A percentile compares a stretch with the other conserved stretches of the same genome.
Conservation (phyloP, 2,329 filamentous ascomycete genomes). For the Parascedosporium putredinis region DNA sequence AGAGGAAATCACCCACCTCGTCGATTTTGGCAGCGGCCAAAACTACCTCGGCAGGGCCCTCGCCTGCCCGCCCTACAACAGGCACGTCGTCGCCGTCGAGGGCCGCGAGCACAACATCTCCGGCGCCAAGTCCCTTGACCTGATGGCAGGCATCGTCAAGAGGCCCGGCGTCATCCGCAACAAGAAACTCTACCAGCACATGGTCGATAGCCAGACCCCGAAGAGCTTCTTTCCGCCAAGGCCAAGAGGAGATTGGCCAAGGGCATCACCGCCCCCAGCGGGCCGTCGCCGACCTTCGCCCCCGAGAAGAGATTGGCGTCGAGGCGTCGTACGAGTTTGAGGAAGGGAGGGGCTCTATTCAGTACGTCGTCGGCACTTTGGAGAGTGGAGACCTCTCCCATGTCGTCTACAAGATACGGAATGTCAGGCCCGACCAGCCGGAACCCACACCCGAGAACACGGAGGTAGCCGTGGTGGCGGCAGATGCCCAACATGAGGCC, state of each 20-base stretch:
- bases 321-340: slow-evolving; percentile 42
- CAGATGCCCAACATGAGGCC: slow-evolving; percentile 12
- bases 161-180: slow-evolving; percentile 67
- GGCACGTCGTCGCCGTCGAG: slow-evolving; percentile 83
- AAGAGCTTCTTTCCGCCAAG: slow-evolving; percentile 12
- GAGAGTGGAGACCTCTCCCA: slow-evolving; percentile 61
- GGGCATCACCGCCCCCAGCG: slow-evolving; percentile 12
- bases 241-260: slow-evolving; percentile 11
- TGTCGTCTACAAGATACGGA: slow-evolving; percentile 52
- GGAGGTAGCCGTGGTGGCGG: slow-evolving; percentile 7
- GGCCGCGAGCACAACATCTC: slow-evolving; percentile 76
- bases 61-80: slow-evolving; percentile 75
- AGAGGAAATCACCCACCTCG: slow-evolving; percentile 65
- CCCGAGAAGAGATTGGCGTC: slow-evolving; percentile 31
- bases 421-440: slow-evolving; percentile 8
- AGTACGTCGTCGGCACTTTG: slow-evolving; percentile 67
- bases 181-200: slow-evolving; percentile 63
- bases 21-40: slow-evolving; percentile 94
- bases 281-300: slow-evolving; percentile 31
- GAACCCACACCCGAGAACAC: too few species aligned
- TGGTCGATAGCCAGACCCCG: slow-evolving; percentile 26
- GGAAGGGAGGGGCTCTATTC: slow-evolving; percentile 58
- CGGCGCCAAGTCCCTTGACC: slow-evolving; percentile 74
- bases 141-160: slow-evolving; percentile 66
- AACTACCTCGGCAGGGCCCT: slow-evolving; percentile 89